phyloP scores from a whole-genome alignment of 768 basidiomycete species.

The Boletus eberwhitei region DNA sequence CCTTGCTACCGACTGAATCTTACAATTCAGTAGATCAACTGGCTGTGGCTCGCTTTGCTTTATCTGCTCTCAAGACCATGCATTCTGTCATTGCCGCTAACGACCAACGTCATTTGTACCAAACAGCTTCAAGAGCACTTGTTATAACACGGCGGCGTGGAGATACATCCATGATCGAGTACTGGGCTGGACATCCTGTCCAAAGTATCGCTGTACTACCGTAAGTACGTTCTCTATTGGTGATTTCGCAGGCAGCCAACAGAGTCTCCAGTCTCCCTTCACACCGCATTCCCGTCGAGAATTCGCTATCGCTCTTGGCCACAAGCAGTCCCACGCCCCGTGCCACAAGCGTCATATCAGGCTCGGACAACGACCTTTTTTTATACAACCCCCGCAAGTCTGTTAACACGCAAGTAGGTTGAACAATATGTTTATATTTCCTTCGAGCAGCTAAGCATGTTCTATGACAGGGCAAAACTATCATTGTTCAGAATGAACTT shows the following conservation, averaged over 20 bases:
- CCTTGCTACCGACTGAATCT: background rate
- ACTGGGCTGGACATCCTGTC: constrained; percentile 84
- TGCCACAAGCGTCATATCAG: constrained; percentile 47
- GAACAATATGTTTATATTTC: background rate
- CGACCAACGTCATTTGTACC: constrained; percentile 80
- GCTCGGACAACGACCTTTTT: constrained; percentile 73
- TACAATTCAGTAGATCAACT: constrained; percentile 59
- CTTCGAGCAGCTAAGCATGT: constrained; percentile 1
- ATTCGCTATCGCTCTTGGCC: constrained; percentile 55
- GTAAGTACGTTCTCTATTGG: constrained; percentile 43
- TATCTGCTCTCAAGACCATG: constrained; percentile 79
- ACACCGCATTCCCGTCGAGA: constrained; percentile 71
- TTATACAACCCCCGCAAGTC: constrained; percentile 85
- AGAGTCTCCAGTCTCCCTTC: constrained; percentile 55
- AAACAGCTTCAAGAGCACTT: constrained; percentile 69
- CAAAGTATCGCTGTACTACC: constrained; percentile 73
- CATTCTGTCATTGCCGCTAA: constrained; percentile 62
- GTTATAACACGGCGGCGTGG: constrained; percentile 76
- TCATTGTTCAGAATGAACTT: constrained; percentile 79
- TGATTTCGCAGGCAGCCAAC: background rate
- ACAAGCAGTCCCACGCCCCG: constrained; percentile 37
- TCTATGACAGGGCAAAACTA: constrained; percentile 45
- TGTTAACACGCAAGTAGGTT: constrained; percentile 52
- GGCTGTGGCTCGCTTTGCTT: constrained; percentile 81
- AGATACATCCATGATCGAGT: constrained; percentile 64